phyloP scores from a whole-genome alignment of 805 yeast species.

The Saccharomyces paradoxus region DNA sequence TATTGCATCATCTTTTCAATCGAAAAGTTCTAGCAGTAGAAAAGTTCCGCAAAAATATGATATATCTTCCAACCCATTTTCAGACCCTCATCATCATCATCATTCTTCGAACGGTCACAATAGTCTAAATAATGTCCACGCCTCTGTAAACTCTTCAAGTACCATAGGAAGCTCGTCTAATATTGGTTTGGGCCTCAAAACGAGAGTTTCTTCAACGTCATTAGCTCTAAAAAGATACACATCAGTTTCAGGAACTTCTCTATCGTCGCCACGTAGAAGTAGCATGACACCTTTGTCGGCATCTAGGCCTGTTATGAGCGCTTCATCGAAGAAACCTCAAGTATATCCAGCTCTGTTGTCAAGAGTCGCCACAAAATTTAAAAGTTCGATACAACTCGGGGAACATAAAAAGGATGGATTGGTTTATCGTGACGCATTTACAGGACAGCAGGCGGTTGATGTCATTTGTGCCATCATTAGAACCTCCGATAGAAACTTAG shows the following conservation, averaged over 20 bases:
- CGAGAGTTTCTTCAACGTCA: slow-evolving; percentile 40
- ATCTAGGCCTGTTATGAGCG: slow-evolving; percentile 41
- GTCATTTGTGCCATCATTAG: slow-evolving; percentile 76
- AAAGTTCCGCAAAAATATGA: slow-evolving; percentile 41
- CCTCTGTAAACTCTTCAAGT: background rate
- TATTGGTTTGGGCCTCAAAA: slow-evolving; percentile 35
- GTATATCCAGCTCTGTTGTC: slow-evolving; percentile 89
- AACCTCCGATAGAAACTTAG: slow-evolving; percentile 86
- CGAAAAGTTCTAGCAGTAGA: slow-evolving; percentile 37
- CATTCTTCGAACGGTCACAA: background rate
- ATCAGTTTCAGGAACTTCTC: slow-evolving; percentile 23
- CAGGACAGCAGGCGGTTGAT: slow-evolving; percentile 92
- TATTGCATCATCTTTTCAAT: slow-evolving; percentile 28
- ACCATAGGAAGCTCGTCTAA: slow-evolving; percentile 1
- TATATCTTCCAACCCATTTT: slow-evolving; percentile 20
- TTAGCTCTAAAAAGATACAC: slow-evolving; percentile 30
- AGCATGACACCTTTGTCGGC: slow-evolving; percentile 8
- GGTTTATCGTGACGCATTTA: slow-evolving; percentile 84
- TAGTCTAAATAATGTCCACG: background rate
- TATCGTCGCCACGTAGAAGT: slow-evolving; percentile 12
- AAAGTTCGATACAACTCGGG: slow-evolving; percentile 58
- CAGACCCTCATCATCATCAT: slow-evolving; percentile 7
- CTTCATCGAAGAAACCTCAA: slow-evolving; percentile 42
- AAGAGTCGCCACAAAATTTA: slow-evolving; percentile 71
- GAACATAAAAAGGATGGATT: slow-evolving; percentile 85